Evolutionary conservation across 1,284 basidiomycete species (phyloP), one percentile per base, ranked within the genome.

Genomic region (Papiliotrema nemorosa): DNA sequence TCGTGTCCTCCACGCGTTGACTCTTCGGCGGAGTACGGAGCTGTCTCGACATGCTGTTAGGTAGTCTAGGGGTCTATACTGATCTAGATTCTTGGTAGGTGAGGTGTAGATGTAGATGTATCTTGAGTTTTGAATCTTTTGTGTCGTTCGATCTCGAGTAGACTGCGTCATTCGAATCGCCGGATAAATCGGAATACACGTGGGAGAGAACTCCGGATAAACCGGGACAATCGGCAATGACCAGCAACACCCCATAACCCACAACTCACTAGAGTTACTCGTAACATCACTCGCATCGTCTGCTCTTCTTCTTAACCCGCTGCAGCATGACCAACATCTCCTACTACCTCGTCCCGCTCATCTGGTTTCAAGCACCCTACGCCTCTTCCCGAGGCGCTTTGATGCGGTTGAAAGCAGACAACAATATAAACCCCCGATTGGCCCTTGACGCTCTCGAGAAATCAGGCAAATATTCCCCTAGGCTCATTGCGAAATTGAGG

Each of bases 401-500:
- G 31, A 34, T 57, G 34, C 48, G 55, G n/a, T 39, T 66, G 2
- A 62, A 60, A 0, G 49, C 50, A 26, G 46, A 47, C 21, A 57
- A 70, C 55, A 72, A 72, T 49, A 59, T 62, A 37, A 52, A 51
- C 47, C 68, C 68, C 14, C 52, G 69, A 31, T 42, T 51, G 4
- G 41, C 50, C 6, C 45, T 69, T 22, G 57, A 48, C 16, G 27
- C 38, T 25, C 55, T 69, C 39, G 66, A 68, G 43, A 63, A 63
- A 42, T 41, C 33, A 12, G 65, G 63, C 21, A 70, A 72, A 47
- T 44, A 60, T 35, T 49, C 53, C 5, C 59, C 63, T 3, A 33
- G 24, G 2, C 37, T 53, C 14, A 45, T 59, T 29, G 57, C 49
- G n/a, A 63, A 60, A 53, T 44, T 72, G 18, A 58, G 55, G 47